phyloP scores from a whole-genome alignment of 2,329 filamentous ascomycete genomes.

The Aspergillus ustus region DNA sequence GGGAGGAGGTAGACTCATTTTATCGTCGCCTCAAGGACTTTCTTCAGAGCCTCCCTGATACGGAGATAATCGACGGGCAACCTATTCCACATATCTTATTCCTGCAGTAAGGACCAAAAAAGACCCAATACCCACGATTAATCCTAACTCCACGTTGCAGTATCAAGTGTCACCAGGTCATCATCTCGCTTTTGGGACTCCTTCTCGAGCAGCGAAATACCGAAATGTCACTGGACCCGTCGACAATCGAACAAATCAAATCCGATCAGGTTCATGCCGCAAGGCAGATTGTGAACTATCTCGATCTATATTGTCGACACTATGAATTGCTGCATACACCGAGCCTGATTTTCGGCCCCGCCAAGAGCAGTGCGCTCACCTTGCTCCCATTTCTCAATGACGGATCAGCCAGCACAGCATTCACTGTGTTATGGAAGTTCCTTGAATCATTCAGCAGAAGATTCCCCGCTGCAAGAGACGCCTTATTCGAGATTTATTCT shows the following conservation, averaged over 20 bases:
- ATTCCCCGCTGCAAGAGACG: conserved; percentile 28
- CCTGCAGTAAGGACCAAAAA: conserved; percentile 32
- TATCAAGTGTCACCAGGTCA: conserved; percentile 33
- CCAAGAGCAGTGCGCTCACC: conserved; percentile 27
- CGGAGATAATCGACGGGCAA: conserved; percentile 22
- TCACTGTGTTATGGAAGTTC: conserved; percentile 35
- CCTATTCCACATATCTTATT: conserved; percentile 34
- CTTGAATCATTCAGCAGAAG: conserved; percentile 31
- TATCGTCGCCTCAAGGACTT: conserved; percentile 31
- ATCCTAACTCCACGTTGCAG: conserved; percentile 26
- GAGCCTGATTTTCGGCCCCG: conserved; percentile 32
- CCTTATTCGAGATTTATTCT: conserved; percentile 29
- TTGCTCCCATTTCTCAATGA: conserved; percentile 28
- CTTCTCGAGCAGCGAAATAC: conserved; percentile 26
- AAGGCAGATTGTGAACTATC: conserved; percentile 32
- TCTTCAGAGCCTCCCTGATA: conserved; percentile 26
- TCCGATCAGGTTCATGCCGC: conserved; percentile 26
- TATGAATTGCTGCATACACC: conserved; percentile 38
- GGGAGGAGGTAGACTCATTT: conserved; percentile 23
- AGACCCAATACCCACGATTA: not conserved
- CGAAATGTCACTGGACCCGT: conserved; percentile 14
- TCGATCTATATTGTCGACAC: conserved; percentile 31
- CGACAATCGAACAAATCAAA: conserved; percentile 20
- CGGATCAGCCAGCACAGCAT: conserved; percentile 29
- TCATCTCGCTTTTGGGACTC: conserved; percentile 31